These are phyloP conservation scores for Scolecobasidium constrictum DNA, from an alignment of 2,329 filamentous ascomycete genomes.

Conservation along the genomic window DNA sequence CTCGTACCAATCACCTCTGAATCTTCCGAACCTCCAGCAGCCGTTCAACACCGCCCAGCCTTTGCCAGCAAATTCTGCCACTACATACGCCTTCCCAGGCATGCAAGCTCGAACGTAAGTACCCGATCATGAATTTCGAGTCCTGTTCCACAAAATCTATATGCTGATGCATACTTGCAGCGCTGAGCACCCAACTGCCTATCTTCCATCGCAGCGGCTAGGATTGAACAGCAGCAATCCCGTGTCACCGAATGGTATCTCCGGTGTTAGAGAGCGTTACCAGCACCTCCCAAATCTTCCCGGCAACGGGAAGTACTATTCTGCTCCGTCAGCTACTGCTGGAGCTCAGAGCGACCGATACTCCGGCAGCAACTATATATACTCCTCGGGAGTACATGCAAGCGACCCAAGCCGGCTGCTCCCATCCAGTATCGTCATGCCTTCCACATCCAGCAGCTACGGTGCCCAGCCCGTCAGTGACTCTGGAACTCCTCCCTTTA, in stretches of 20 bases:
- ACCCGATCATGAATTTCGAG: background rate
- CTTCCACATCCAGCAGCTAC: background rate
- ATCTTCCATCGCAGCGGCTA: background rate
- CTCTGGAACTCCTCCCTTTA: slow-evolving; percentile 32
- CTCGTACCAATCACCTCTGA: slow-evolving; percentile 21
- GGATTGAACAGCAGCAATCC: background rate
- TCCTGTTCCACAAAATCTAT: background rate
- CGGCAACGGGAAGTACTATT: background rate
- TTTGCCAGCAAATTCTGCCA: background rate
- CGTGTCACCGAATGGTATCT: background rate
- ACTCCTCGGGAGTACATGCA: too few relatives aligned
- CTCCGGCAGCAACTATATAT: background rate
- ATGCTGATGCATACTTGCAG: background rate
- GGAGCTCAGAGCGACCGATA: background rate
- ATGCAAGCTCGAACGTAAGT: background rate
- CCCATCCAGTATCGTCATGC: background rate
- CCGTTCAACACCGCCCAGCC: slow-evolving; percentile 12
- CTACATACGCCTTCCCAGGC: background rate
- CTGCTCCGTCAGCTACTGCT: background rate
- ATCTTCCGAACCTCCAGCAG: slow-evolving; percentile 12
- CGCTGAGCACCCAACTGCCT: background rate
- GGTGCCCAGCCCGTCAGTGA: background rate
- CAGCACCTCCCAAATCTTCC: background rate
- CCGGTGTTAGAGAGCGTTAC: background rate
- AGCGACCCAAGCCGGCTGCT: background rate